A percentile compares a stretch with the other conserved stretches of the same genome.
These are phyloP conservation scores for Trichoderma asperellum DNA, from an alignment of 2,329 filamentous ascomycete genomes.

Conservation along the genomic window DNA sequence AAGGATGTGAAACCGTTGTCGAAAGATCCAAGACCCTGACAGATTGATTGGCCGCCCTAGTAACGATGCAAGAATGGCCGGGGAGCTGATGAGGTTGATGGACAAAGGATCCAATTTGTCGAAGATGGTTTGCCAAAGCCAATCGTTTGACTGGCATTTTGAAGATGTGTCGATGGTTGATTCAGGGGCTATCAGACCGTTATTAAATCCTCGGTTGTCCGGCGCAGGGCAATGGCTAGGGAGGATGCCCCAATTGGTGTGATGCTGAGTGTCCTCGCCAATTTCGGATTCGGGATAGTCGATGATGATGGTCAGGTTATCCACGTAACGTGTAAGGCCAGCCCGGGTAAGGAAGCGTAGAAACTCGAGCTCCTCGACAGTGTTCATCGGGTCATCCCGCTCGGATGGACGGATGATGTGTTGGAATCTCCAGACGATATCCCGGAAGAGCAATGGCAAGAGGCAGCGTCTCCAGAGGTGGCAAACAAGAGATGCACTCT, in stretches of 20 bases:
- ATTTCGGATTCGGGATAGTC: slow-evolving; percentile 36
- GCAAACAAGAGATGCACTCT: slow-evolving; percentile 59
- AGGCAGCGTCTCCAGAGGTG: slow-evolving; percentile 56
- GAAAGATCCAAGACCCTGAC: slow-evolving; percentile 65
- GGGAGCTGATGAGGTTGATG: slow-evolving; percentile 63
- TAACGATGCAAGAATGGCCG: slow-evolving; percentile 63
- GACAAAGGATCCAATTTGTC: slow-evolving; percentile 55
- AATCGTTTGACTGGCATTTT: slow-evolving; percentile 39
- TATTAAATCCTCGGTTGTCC: slow-evolving; percentile 31
- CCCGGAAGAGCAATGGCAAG: slow-evolving; percentile 61
- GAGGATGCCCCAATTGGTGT: slow-evolving; percentile 38
- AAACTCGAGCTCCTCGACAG: slow-evolving; percentile 41
- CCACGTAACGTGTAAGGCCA: slow-evolving; percentile 46
- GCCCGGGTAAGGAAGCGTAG: slow-evolving; percentile 46
- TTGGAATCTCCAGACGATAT: slow-evolving; percentile 51
- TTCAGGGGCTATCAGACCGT: neutral
- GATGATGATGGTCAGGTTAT: slow-evolving; percentile 49
- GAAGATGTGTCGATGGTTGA: slow-evolving; percentile 10
- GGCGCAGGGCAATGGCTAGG: slow-evolving; percentile 39
- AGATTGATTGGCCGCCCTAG: slow-evolving; percentile 61
- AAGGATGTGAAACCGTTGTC: slow-evolving; percentile 65
- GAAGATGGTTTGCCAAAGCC: slow-evolving; percentile 62
- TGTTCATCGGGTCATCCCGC: slow-evolving; percentile 30
- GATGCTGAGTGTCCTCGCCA: slow-evolving; percentile 37
- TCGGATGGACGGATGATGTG: slow-evolving; percentile 38